A percentile compares a stretch with the other conserved stretches of the same genome.
Evolutionary conservation across 129 eudicot species (phyloP).

Genomic region (Centaurea solstitialis): DNA sequence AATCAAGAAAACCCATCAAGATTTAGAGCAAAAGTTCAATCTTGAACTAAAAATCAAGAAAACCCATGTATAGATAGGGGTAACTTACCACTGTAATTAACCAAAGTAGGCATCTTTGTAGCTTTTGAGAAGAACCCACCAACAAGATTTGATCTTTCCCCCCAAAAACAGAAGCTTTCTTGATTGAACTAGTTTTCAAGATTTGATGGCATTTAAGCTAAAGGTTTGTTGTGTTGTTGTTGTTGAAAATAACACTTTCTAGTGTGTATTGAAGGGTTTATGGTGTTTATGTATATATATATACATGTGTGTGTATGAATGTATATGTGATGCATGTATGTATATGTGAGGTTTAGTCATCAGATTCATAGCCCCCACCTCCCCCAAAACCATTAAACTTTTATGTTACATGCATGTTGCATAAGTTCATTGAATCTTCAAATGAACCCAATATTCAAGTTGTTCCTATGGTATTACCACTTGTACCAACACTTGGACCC

Average conservation of each 20-base stretch:
- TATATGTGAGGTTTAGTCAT: constrained; percentile 27
- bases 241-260: background rate
- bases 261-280: constrained; percentile 8
- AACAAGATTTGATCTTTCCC: constrained; percentile 34
- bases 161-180: constrained; percentile 29
- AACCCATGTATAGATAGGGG: background rate
- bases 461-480: constrained; percentile 20
- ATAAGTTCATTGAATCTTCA: constrained; percentile 33
- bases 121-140: constrained; percentile 35
- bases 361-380: constrained; percentile 28
- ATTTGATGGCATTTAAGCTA: constrained; percentile 41
- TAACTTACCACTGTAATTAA: constrained; percentile 87
- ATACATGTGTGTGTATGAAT: background rate
- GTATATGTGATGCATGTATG: constrained; percentile 8
- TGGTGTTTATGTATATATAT: constrained; percentile 13
- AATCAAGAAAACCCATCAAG: constrained; percentile 8
- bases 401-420: constrained; percentile 34
- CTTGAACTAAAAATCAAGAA: constrained; percentile 8
- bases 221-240: background rate
- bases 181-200: constrained; percentile 19
- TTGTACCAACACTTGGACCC: constrained; percentile 32
- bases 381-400: constrained; percentile 15
- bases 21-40: background rate
- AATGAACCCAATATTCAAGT: background rate
- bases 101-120: constrained; percentile 75